These are phyloP conservation scores for Elsinoe arachidis DNA, from an alignment of 2,329 filamentous ascomycete genomes.

Conservation along the genomic window DNA sequence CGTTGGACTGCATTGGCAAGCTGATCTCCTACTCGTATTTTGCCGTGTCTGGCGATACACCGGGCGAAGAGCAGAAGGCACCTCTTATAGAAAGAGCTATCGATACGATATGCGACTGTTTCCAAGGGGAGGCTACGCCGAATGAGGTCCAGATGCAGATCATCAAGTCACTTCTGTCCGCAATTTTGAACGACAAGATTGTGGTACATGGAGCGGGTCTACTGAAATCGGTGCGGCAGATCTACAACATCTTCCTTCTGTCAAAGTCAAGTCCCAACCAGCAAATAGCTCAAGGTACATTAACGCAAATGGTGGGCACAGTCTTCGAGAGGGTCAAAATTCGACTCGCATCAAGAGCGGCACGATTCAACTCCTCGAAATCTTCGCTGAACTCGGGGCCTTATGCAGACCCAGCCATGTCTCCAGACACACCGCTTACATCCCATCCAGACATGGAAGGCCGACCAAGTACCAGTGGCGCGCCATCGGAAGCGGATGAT, in stretches of 20 bases:
- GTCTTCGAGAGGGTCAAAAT: conserved; percentile 93
- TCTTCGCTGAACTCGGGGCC: conserved; percentile 32
- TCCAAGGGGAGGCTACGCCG: conserved; percentile 89
- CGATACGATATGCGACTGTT: conserved; percentile 98
- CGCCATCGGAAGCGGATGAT: conserved; percentile 19
- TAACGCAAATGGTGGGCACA: conserved; percentile 97
- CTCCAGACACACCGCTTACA: conserved; percentile 30
- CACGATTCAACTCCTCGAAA: conserved; percentile 50
- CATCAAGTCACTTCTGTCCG: conserved; percentile 89
- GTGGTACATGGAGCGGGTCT: conserved; percentile 94
- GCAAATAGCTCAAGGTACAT: conserved; percentile 89
- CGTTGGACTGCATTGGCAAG: conserved; percentile 96
- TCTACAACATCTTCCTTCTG: conserved; percentile 97
- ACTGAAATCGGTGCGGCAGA: conserved; percentile 91
- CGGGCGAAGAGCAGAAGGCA: conserved; percentile 18
- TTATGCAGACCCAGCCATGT: conserved; percentile 20
- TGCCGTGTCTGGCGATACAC: conserved; percentile 54
- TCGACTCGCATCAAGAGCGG: conserved; percentile 78
- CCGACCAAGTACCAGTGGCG: background rate
- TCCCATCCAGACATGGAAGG: conserved; percentile 14
- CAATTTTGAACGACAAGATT: conserved; percentile 96
- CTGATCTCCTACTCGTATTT: conserved; percentile 99
- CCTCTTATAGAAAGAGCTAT: conserved; percentile 95
- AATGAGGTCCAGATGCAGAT: conserved; percentile 94
- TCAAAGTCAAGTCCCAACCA: conserved; percentile 92